Percentiles rank a stretch among this genome's conserved stretches.
Conservation (phyloP, 139 green algal genomes). For the Edaphochlamys debaryana region DNA sequence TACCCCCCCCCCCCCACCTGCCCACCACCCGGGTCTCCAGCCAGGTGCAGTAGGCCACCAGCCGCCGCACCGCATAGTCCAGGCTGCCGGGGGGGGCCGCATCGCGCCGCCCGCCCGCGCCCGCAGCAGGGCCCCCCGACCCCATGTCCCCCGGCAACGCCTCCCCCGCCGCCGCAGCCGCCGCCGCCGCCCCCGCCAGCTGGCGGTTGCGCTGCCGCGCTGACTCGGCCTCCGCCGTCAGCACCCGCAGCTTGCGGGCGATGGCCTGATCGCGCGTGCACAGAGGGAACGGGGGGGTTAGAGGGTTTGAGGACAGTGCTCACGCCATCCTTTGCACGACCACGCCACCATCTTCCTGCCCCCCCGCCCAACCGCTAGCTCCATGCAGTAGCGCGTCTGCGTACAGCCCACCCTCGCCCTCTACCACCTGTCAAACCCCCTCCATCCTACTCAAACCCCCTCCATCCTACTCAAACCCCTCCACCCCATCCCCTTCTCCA, state of each 20-base stretch:
- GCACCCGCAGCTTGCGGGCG: conserved; percentile 23
- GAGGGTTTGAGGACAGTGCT: too few species aligned
- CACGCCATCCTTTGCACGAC: too few species aligned
- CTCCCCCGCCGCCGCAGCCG: background rate
- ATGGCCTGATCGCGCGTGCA: background rate
- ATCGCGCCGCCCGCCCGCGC: background rate
- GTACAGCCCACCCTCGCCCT: too few species aligned
- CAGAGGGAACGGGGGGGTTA: too few species aligned
- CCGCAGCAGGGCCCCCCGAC: background rate
- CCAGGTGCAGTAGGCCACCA: conserved; percentile 29
- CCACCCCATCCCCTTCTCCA: too few species aligned
- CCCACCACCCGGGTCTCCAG: conserved; percentile 25
- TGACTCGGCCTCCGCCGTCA: conserved; percentile 21
- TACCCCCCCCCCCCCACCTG: background rate
- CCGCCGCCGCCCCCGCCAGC: conserved; percentile 12
- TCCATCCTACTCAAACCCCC: too few species aligned
- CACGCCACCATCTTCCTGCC: too few species aligned
- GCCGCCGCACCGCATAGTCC: conserved; percentile 18
- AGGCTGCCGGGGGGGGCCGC: conserved; percentile 18
- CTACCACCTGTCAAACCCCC: too few species aligned
- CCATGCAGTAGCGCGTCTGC: too few species aligned
- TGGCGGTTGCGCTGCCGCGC: conserved; percentile 18
- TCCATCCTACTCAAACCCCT: too few species aligned
- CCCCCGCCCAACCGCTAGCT: too few species aligned
- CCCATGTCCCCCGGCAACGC: background rate